A percentile compares a stretch with the other conserved stretches of the same genome.
These are phyloP conservation scores for Nannochloris sp. DNA, from an alignment of 139 green algal genomes.

Conservation along the genomic window DNA sequence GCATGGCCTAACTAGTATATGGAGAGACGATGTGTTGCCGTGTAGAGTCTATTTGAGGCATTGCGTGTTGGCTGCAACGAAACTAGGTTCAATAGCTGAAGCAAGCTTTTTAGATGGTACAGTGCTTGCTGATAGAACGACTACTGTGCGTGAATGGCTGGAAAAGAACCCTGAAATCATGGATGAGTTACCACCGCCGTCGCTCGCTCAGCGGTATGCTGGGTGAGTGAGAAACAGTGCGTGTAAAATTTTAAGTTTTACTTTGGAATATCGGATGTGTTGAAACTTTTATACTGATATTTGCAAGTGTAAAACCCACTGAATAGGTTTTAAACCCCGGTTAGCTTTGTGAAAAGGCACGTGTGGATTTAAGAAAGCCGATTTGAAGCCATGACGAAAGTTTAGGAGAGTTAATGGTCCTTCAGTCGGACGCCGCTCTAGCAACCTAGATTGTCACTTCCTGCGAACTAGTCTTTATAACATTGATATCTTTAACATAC, in stretches of 20 bases:
- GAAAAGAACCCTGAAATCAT: constrained; percentile 69
- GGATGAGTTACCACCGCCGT: constrained; percentile 61
- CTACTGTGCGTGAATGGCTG: constrained; percentile 65
- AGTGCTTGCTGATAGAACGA: constrained; percentile 68
- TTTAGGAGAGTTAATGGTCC: too few relatives aligned
- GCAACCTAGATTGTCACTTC: too few relatives aligned
- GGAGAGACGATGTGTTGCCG: constrained; percentile 51
- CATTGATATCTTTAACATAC: too few relatives aligned
- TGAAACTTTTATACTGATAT: too few relatives aligned
- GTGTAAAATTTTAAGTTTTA: background rate
- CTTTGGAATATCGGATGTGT: too few relatives aligned
- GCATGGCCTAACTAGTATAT: constrained; percentile 62
- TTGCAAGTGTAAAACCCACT: too few relatives aligned
- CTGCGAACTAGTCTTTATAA: too few relatives aligned
- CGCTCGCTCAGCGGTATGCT: constrained; percentile 66
- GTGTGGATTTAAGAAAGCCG: too few relatives aligned
- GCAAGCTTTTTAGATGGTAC: constrained; percentile 78
- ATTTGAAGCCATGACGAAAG: too few relatives aligned
- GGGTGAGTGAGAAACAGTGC: constrained; percentile 38
- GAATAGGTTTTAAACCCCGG: too few relatives aligned
- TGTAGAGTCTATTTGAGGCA: constrained; percentile 80
- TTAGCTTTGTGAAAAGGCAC: too few relatives aligned
- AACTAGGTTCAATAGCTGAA: constrained; percentile 38
- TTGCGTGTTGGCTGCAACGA: constrained; percentile 72
- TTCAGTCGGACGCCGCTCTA: too few relatives aligned